Percentiles rank a stretch among this genome's conserved stretches.
Evolutionary conservation across 495 filamentous ascomycete species (phyloP).

Genomic region (Penicillium samsonianum): DNA sequence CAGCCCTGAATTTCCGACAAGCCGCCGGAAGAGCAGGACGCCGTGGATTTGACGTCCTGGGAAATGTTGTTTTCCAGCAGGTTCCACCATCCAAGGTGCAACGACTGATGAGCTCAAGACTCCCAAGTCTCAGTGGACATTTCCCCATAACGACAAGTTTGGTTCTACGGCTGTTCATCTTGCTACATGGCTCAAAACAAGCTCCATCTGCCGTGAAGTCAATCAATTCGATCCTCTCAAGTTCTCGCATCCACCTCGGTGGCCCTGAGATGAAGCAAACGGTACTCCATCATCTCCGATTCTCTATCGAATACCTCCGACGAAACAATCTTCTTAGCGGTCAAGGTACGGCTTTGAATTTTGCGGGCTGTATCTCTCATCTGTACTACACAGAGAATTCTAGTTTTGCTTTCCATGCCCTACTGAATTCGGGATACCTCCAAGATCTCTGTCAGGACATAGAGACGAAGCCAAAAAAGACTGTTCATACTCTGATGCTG

Average conservation of each 20-base stretch:
- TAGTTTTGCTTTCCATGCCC: conserved; percentile 71
- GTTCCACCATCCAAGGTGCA: conserved; percentile 55
- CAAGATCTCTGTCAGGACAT: conserved; percentile 59
- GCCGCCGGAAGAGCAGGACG: conserved; percentile 75
- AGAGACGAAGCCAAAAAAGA: conserved; percentile 31
- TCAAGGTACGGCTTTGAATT: conserved; percentile 65
- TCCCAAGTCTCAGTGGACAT: conserved; percentile 74
- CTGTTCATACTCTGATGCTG: conserved; percentile 57
- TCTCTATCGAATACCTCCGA: conserved; percentile 78
- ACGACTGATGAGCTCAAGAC: conserved; percentile 66
- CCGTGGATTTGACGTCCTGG: conserved; percentile 76
- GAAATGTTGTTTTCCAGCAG: conserved; percentile 76
- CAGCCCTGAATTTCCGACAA: conserved; percentile 74
- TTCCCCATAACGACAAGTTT: conserved; percentile 76
- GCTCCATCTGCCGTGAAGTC: conserved; percentile 60
- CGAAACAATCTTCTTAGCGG: conserved; percentile 62
- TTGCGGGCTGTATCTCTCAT: conserved; percentile 65
- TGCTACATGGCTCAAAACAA: conserved; percentile 64
- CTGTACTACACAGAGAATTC: conserved; percentile 73
- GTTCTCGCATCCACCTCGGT: conserved; percentile 68
- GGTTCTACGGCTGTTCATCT: conserved; percentile 65
- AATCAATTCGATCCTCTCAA: conserved; percentile 66
- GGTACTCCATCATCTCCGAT: conserved; percentile 72
- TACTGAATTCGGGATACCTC: conserved; percentile 68
- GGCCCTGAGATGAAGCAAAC: conserved; percentile 61